Base-by-base conservation (phyloP, 768 basidiomycete species). In the Russula ochroleuca region DNA sequence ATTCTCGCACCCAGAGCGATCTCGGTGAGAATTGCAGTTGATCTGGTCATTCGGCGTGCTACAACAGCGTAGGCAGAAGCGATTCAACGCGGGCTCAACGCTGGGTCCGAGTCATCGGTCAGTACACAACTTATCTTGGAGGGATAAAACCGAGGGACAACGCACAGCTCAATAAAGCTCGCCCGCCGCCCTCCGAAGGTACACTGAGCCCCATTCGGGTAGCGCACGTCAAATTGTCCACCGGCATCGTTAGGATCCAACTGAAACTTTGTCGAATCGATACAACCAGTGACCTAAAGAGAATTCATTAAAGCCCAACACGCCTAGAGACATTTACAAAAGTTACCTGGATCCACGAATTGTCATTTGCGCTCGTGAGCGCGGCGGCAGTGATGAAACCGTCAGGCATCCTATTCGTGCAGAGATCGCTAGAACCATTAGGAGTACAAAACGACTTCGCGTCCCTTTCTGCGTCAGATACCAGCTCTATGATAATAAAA, bases 121-220 rank as follows among this genome's bases (percentile, higher is more conserved):
- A 52, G 31, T 45, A 59, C 38, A 21, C 14, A 13, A n/a, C 37
- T 35, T 28, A 14, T 28, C 33, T 28, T 0, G 5, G 9, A 25
- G n/a, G 43, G 33, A 54, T 6, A 21, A 38, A 23, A 4, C 2
- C 11, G 37, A 38, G 33, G 43, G 41, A 19, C 15, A 13, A 71
- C 80, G 67, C 62, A 81, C 82, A 76, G 74, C 69, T 82, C 75
- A 43, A 82, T 81, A 63, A 83, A 82, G 61, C 81, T 82, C 43
- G 80, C 79, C 6, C 77, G 80, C 49, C 76, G 78, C 5, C 81
- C 81, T 47, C 81, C 81, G 62, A 78, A 82, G 3, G 75, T 75
- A 70, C 81, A 82, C 54, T 80, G 78, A 23, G 81, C 81, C n/a
- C 81, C 81, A 55, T 82, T 77, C 1, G 80, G 81, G 67, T 76